These are phyloP conservation scores for Wickerhamomyces subpelliculosus DNA, from an alignment of 805 yeast species.

Conservation along the genomic window DNA sequence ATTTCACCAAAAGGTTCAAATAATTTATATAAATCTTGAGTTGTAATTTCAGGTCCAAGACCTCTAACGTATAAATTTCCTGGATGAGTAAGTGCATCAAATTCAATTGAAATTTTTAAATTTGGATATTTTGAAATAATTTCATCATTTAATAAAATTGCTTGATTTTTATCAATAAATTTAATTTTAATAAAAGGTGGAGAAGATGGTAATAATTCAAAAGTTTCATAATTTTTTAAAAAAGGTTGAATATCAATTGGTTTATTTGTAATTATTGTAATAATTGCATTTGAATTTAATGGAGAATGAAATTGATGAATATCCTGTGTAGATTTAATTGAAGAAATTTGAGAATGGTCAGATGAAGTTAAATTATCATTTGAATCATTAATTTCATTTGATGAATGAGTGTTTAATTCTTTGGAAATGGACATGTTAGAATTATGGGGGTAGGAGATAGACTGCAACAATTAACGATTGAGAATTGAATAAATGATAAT, in stretches of 20 bases:
- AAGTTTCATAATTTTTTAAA: neutral
- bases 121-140: constrained; percentile 1
- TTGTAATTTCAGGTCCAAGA: constrained; percentile 30
- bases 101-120: constrained; percentile 6
- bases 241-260: neutral
- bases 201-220: neutral
- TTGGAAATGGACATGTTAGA: neutral
- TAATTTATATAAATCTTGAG: constrained; percentile 28
- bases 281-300: constrained; percentile 19
- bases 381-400: neutral
- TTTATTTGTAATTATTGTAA: constrained; percentile 6
- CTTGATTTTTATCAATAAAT: constrained; percentile 15
- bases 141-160: constrained; percentile 4
- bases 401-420: neutral
- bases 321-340: neutral
- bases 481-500: no score
- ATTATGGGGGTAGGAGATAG: no score
- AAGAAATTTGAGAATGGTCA: neutral
- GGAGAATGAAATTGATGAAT: constrained; percentile 14
- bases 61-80: constrained; percentile 51
- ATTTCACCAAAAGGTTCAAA: constrained; percentile 35
- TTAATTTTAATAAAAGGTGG: constrained; percentile 6
- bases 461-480: no score
- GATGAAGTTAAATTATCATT: no score
- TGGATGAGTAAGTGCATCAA: constrained; percentile 39